Evolutionary conservation across 2,329 filamentous ascomycete species (phyloP).

Genomic region (Teratosphaeria pseudoeucalypti): DNA sequence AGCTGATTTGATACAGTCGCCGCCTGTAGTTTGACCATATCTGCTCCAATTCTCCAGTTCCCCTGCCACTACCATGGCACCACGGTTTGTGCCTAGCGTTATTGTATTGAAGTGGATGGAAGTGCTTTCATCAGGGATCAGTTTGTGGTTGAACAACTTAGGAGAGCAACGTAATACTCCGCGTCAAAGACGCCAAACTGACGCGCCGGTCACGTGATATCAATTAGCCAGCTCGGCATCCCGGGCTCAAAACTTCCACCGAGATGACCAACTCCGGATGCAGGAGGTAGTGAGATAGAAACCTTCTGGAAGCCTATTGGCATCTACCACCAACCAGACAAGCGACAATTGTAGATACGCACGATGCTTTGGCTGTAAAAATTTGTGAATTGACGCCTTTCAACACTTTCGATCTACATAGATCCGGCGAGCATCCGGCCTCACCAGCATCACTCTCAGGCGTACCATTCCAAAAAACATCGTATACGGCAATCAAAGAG

Average conservation of each 20-base stretch:
- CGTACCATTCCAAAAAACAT: neutral
- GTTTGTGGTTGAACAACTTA: neutral
- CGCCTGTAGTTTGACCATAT: constrained; percentile 39
- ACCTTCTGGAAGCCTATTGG: neutral
- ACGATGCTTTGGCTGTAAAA: neutral
- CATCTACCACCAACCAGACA: neutral
- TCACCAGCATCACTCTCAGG: neutral
- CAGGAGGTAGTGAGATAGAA: neutral
- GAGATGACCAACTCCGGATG: neutral
- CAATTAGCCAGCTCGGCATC: neutral
- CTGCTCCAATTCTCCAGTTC: neutral
- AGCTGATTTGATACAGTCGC: constrained; percentile 39
- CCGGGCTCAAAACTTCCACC: neutral
- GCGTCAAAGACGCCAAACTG: neutral
- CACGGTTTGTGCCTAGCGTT: neutral
- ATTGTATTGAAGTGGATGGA: neutral
- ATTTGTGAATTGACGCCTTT: neutral
- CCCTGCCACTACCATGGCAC: neutral
- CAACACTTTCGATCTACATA: neutral
- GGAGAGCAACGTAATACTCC: neutral
- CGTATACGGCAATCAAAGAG: neutral
- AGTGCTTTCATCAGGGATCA: neutral
- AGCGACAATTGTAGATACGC: neutral
- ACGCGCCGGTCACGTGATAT: neutral
- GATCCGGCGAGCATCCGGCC: neutral